Base-by-base conservation (phyloP, 129 eudicot species). In the Lonicera japonica region DNA sequence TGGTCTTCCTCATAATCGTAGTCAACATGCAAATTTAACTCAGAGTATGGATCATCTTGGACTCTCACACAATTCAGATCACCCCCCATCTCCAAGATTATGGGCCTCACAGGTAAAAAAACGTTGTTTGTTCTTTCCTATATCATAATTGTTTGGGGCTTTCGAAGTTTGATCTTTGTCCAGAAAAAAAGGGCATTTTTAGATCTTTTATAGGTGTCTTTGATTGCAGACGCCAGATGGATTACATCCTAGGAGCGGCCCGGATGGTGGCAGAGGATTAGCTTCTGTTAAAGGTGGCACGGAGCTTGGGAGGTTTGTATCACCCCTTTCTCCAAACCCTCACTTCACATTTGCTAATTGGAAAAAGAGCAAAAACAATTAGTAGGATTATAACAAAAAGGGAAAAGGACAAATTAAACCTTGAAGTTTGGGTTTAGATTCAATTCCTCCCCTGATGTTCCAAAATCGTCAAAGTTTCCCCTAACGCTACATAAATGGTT, bases 291-390 rank as follows among this genome's bases (percentile, higher is more conserved):
- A 82, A 69, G 76, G 78, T 58, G 80, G 83, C 60, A 20, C 54
- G 17, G 95, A 82, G 70, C 83, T 75, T 78, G 90, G 86, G 79
- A 89, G 97, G 95, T 85, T 64, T 43, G 82, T 67, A 50, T 15
- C 10, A 29, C 6, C n/a, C n/a, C n/a, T n/a, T n/a, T n/a, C n/a
- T n/a, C n/a, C n/a, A n/a, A n/a, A n/a, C n/a, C n/a, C n/a, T n/a
- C n/a, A n/a, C n/a, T n/a, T n/a, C n/a, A 6, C 2, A 29, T 29
- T 29, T 29, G 36, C 36, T 29, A 29, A 29, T 29, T 29, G 6
- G 36, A 29, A 29, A 29, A 29, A 29, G 6, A 29, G 6, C 36
- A 29, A 29, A 29, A 29, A 29, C 36, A 29, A 29, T 1, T 1
- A 29, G 36, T 29, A 6, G 6, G 36, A 29, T 29, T 29, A 29